A percentile compares a stretch with the other conserved stretches of the same genome.
Conservation (phyloP, 2,329 filamentous ascomycete species). For the Colletotrichum gigasporum region DNA sequence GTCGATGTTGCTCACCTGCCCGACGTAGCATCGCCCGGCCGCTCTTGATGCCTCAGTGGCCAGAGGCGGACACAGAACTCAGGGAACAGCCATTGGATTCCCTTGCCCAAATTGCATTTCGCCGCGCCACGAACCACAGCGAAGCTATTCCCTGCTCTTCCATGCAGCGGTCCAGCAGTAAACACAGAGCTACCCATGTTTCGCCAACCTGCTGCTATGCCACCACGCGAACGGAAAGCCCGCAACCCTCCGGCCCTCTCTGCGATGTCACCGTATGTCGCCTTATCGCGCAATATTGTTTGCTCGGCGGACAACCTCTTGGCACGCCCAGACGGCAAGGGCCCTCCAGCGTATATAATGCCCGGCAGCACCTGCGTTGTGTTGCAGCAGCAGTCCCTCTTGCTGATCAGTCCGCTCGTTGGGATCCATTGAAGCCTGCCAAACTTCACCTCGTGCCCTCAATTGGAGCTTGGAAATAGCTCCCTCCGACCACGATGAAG, state of each 20-base stretch:
- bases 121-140: neutral
- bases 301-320: neutral
- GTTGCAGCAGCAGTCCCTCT: rapidly evolving
- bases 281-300: slow-evolving; percentile 27
- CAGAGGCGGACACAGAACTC: neutral
- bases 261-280: slow-evolving; percentile 2
- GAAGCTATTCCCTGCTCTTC: slow-evolving; percentile 8
- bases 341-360: slow-evolving; percentile 10
- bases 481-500: slow-evolving; percentile 28
- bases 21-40: slow-evolving; percentile 25
- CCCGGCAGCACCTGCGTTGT: neutral
- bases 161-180: neutral
- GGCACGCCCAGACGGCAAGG: slow-evolving; percentile 17
- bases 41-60: slow-evolving; percentile 24
- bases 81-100: neutral
- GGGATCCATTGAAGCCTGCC: slow-evolving; percentile 16
- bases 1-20: slow-evolving; percentile 19
- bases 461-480: slow-evolving; percentile 1
- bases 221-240: neutral
- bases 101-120: neutral
- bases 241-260: neutral
- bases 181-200: neutral
- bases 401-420: slow-evolving; percentile 17
- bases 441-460: neutral
- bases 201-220: neutral